A percentile compares a stretch with the other conserved stretches of the same genome.
Evolutionary conservation across 306 rosid species (phyloP).

Genomic region (Cucumis cinereus): DNA sequence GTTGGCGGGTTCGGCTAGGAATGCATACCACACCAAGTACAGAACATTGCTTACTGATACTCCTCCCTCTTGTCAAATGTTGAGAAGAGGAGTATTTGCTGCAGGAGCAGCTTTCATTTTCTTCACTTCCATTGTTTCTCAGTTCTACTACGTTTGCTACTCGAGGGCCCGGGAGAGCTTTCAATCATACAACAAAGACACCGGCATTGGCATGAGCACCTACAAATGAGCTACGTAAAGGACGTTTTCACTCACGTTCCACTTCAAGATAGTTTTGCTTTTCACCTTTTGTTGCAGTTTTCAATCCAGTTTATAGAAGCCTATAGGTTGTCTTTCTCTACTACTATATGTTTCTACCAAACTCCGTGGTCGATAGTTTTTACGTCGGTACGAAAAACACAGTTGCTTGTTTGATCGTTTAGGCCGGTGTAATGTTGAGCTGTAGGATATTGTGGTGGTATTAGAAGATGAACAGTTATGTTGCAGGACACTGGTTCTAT

Average conservation of each 20-base stretch:
- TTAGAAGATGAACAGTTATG: background rate
- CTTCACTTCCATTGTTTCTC: slow-evolving; percentile 55
- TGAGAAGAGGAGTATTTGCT: slow-evolving; percentile 85
- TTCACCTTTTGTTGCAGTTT: background rate
- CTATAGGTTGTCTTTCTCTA: background rate
- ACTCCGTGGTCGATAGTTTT: background rate
- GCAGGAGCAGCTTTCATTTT: slow-evolving; percentile 84
- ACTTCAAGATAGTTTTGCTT: background rate
- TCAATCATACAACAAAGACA: slow-evolving; percentile 53
- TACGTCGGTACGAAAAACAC: background rate
- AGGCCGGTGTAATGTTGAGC: background rate
- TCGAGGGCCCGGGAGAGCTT: slow-evolving; percentile 72
- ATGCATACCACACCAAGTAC: slow-evolving; percentile 90
- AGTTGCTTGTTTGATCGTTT: background rate
- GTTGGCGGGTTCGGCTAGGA: slow-evolving; percentile 84
- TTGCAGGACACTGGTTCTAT: background rate
- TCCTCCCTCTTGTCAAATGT: slow-evolving; percentile 52
- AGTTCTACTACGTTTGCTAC: slow-evolving; percentile 69
- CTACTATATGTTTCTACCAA: background rate
- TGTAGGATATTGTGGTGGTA: background rate
- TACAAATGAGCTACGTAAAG: slow-evolving; percentile 43
- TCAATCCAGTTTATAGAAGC: background rate
- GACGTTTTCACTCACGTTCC: background rate
- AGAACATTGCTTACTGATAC: slow-evolving; percentile 16
- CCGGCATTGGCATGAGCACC: slow-evolving; percentile 72